Base-by-base conservation (phyloP, 2,329 filamentous ascomycete species). In the Diaporthe caulivora region DNA sequence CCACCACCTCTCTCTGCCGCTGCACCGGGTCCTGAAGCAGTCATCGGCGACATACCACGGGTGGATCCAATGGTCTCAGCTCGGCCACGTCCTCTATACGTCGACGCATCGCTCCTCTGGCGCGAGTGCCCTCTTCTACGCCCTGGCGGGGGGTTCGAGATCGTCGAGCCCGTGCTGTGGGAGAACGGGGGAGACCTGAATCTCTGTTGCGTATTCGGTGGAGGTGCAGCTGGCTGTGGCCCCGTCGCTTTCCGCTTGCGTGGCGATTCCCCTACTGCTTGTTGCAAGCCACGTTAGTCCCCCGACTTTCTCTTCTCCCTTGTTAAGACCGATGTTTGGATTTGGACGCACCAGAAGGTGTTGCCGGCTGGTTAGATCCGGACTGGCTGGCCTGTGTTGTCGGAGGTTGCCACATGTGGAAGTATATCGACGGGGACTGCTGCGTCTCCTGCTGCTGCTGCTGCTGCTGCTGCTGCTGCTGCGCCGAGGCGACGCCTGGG, bases 331-430 rank as follows among this genome's bases (percentile, higher is more conserved):
- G 81, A 75, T 77, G 84, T 83, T 87, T 88, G 80, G 82, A 83
- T 80, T 85, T 89, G 82, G 86, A 91, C 91, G 90, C 92, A 90
- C 92, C 92, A 85, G 93, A 92, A 79, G 94, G 92, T 75, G 93
- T 93, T 79, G 89, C 90, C 75, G 93, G 92, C 80, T 93, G 92
- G 78, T 91, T 90, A 72, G 89, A 87, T 80, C 87, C 85, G 76
- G 79, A 75, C 72, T 87, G 84, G 74, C 89, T 87, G 76, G 87
- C 86, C 82, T 93, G 89, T 76, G 91, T 89, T 29, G 87, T 89
- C 18, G 95, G 95, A 58, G 95, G 95, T 74, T 96, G 93, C 95
- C 95, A 98, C 81, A 97, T 94, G 80, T 97, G 94, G 81, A 98
- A 98, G 82, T 94, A 97, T 62, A 97, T 93, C 29, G 92, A 93